Percentiles rank a stretch among this genome's conserved stretches.
phyloP scores from a whole-genome alignment of 345 rosid species.

The Limnanthes douglasii region DNA sequence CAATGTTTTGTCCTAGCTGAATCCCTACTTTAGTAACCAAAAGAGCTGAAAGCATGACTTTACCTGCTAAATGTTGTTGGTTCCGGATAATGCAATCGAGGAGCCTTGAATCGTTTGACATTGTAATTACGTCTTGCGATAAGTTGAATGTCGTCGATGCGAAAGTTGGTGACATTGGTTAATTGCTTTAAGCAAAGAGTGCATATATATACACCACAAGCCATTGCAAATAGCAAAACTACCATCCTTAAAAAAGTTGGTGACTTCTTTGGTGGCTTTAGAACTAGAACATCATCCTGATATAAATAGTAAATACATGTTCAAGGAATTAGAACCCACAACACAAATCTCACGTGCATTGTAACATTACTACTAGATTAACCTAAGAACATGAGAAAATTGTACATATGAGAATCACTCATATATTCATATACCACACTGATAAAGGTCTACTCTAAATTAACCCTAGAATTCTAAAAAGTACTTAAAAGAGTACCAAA shows the following conservation, averaged over 20 bases:
- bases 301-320: too few species aligned
- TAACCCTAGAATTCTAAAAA: not conserved
- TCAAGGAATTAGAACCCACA: too few species aligned
- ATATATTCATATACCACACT: not conserved
- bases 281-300: slow-evolving; percentile 46
- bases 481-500: not conserved
- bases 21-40: too few species aligned
- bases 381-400: slow-evolving; percentile 1
- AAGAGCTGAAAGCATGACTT: not conserved
- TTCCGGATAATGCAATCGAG: slow-evolving; percentile 54
- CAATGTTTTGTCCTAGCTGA: too few species aligned
- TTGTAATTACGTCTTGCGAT: slow-evolving; percentile 17
- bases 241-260: slow-evolving; percentile 60
- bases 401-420: not conserved
- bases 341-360: too few species aligned
- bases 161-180: slow-evolving; percentile 16
- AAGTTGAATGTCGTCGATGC: slow-evolving; percentile 26
- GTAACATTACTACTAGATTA: slow-evolving; percentile 1
- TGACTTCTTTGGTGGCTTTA: slow-evolving; percentile 62
- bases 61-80: slow-evolving; percentile 84
- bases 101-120: slow-evolving; percentile 10
- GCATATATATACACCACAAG: slow-evolving; percentile 60
- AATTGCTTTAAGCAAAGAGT: slow-evolving; percentile 55
- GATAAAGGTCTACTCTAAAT: not conserved
- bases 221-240: slow-evolving; percentile 49